Conservation (phyloP, 2,329 filamentous ascomycete species). For the Fusarium fracticaudum region DNA sequence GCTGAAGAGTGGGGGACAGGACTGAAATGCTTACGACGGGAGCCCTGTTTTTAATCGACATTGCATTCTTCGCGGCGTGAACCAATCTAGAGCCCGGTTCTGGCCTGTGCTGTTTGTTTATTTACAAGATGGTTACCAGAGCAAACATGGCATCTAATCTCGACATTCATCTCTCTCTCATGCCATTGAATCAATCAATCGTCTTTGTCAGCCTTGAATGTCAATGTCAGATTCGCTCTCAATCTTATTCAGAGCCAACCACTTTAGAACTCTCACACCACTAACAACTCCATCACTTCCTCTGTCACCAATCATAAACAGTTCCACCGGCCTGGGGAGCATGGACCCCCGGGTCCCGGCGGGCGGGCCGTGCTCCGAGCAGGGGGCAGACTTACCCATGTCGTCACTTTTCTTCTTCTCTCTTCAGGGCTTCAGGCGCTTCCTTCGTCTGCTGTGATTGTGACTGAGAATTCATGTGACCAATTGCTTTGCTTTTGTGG, state of each 20-base stretch:
- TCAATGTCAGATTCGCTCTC: not conserved
- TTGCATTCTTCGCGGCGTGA: not conserved
- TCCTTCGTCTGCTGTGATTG: slow-evolving; percentile 4
- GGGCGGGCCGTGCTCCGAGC: slow-evolving; percentile 32
- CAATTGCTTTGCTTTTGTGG: slow-evolving; percentile 11
- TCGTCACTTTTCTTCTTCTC: slow-evolving; percentile 25
- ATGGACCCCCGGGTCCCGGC: slow-evolving; percentile 40
- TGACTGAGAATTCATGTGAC: slow-evolving; percentile 26
- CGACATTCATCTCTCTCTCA: not conserved
- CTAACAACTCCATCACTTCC: slow-evolving; percentile 24
- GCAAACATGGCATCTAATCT: slow-evolving; percentile 10
- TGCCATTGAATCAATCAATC: slow-evolving; percentile 2
- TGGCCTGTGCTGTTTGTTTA: slow-evolving; percentile 35
- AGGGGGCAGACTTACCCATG: slow-evolving; percentile 25
- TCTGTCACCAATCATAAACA: slow-evolving; percentile 36
- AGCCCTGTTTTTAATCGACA: not conserved
- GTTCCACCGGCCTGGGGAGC: slow-evolving; percentile 43
- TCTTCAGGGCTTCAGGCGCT: not conserved
- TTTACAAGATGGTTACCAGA: slow-evolving; percentile 17
- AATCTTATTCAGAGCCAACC: not conserved
- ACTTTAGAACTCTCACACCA: not conserved
- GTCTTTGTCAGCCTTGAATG: not conserved
- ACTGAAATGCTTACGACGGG: not conserved
- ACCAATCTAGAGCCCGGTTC: slow-evolving; percentile 1
- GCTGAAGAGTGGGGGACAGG: slow-evolving; percentile 21